These are phyloP conservation scores for Myxozyma melibiosi DNA, from an alignment of 805 yeast species.

Conservation along the genomic window DNA sequence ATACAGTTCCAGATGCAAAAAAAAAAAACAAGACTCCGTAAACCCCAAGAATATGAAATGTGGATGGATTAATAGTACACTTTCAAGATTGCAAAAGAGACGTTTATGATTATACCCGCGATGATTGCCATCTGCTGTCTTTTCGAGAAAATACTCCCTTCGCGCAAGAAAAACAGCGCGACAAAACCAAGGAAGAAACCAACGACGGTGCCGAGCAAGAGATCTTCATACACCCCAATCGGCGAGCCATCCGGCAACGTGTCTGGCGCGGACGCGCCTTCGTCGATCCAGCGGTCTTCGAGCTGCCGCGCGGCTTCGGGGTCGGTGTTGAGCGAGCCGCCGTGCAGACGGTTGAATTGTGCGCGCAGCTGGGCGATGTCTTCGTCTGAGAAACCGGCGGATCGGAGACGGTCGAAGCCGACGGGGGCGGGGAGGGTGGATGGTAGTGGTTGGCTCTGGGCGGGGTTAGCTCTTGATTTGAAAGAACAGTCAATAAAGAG, in stretches of 20 bases:
- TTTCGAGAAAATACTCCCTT: slow-evolving; percentile 57
- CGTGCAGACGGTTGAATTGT: slow-evolving; percentile 67
- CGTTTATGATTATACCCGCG: slow-evolving; percentile 70
- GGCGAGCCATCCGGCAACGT: slow-evolving; percentile 38
- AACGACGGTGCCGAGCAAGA: slow-evolving; percentile 66
- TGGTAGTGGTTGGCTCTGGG: slow-evolving; percentile 50
- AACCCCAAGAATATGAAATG: neutral
- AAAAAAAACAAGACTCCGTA: neutral
- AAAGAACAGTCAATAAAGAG: neutral
- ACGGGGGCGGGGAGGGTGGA: slow-evolving; percentile 67
- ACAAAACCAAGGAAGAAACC: slow-evolving; percentile 79
- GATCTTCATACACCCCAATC: slow-evolving; percentile 60
- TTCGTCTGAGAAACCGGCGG: slow-evolving; percentile 79
- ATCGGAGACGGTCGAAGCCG: slow-evolving; percentile 82
- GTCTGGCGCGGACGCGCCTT: slow-evolving; percentile 38
- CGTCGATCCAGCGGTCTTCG: slow-evolving; percentile 42
- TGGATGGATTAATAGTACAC: slow-evolving; percentile 37
- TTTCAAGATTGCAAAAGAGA: slow-evolving; percentile 64
- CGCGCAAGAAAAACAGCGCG: slow-evolving; percentile 62
- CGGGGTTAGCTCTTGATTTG: neutral
- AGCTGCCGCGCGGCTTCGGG: slow-evolving; percentile 46
- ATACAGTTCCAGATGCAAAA: neutral
- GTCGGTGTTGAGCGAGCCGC: slow-evolving; percentile 50
- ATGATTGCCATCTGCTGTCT: slow-evolving; percentile 68
- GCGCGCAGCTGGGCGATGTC: slow-evolving; percentile 72